phyloP scores from a whole-genome alignment of 768 basidiomycete genomes.

The Boletus subparvulus region DNA sequence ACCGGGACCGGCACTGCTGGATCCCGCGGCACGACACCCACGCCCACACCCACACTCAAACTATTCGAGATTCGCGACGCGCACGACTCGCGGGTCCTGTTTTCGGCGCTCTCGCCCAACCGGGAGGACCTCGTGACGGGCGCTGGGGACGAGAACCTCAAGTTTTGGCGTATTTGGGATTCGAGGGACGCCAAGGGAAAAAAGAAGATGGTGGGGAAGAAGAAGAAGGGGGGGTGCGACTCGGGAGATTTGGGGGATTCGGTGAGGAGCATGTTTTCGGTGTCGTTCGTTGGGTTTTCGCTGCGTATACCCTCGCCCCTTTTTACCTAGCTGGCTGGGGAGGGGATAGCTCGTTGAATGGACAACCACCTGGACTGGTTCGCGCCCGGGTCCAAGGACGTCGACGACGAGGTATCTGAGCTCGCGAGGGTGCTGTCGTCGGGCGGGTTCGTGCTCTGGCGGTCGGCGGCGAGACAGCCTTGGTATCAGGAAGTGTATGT shows the following conservation, averaged over 20 bases:
- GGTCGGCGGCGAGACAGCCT: slow-evolving; percentile 60
- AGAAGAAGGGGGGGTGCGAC: slow-evolving; percentile 32
- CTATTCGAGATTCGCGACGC: slow-evolving; percentile 74
- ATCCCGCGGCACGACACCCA: slow-evolving; percentile 14
- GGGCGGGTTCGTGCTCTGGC: slow-evolving; percentile 65
- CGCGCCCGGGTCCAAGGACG: slow-evolving; percentile 44
- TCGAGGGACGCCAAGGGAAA: slow-evolving; percentile 39
- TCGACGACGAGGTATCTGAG: slow-evolving; percentile 55
- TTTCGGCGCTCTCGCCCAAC: slow-evolving; percentile 79
- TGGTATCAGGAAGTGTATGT: slow-evolving; percentile 59
- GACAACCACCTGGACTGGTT: slow-evolving; percentile 64
- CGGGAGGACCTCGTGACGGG: slow-evolving; percentile 92
- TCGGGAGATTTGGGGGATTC: slow-evolving; percentile 2
- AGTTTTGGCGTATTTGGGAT: slow-evolving; percentile 79
- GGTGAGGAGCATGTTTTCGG: slow-evolving; percentile 18
- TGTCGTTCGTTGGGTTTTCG: not conserved
- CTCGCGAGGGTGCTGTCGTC: slow-evolving; percentile 54
- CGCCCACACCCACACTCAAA: slow-evolving; percentile 18
- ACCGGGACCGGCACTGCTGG: slow-evolving; percentile 24
- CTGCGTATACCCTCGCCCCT: not conserved
- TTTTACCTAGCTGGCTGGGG: not conserved
- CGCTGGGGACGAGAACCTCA: no score
- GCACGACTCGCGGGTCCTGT: slow-evolving; percentile 88
- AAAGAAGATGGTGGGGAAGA: slow-evolving; percentile 23
- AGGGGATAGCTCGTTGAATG: slow-evolving; percentile 31